phyloP scores from a whole-genome alignment of 345 rosid genomes.

The Odontarrhena argentea region DNA sequence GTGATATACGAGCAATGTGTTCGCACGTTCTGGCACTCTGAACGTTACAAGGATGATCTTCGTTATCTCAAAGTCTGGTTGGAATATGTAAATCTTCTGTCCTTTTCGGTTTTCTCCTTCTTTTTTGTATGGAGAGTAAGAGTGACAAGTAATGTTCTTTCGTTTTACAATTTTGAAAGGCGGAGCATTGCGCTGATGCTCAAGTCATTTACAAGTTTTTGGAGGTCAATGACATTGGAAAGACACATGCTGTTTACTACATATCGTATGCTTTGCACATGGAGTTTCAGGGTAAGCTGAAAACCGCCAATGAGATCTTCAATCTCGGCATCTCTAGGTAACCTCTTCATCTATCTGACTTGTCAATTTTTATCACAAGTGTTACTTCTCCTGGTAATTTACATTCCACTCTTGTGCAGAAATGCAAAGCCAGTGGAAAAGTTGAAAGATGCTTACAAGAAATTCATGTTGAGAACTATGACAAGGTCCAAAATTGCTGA shows the following conservation, averaged over 20 bases:
- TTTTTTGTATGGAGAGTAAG: neutral
- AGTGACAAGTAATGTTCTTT: neutral
- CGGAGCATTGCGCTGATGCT: conserved; percentile 76
- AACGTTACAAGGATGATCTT: conserved; percentile 77
- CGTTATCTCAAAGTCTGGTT: conserved; percentile 98
- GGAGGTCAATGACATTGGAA: conserved; percentile 81
- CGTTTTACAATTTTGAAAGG: conserved; percentile 46
- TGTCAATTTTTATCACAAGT: too few species aligned
- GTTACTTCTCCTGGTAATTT: neutral
- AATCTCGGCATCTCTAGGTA: conserved; percentile 75
- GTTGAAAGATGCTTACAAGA: conserved; percentile 75
- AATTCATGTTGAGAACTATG: conserved; percentile 73
- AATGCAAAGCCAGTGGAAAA: conserved; percentile 75
- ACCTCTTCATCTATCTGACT: neutral
- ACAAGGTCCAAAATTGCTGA: conserved; percentile 49
- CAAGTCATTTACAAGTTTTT: conserved; percentile 78
- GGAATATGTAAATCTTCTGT: conserved; percentile 68
- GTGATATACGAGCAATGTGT: conserved; percentile 92
- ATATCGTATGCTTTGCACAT: conserved; percentile 67
- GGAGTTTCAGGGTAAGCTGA: conserved; percentile 78
- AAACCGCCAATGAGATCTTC: conserved; percentile 75
- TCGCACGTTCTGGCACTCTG: conserved; percentile 81
- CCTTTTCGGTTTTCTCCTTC: neutral
- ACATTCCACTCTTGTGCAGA: conserved; percentile 41
- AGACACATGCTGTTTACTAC: conserved; percentile 64